Evolutionary conservation across 2,329 filamentous ascomycete genomes (phyloP).

Genomic region (Colletotrichum navitas): DNA sequence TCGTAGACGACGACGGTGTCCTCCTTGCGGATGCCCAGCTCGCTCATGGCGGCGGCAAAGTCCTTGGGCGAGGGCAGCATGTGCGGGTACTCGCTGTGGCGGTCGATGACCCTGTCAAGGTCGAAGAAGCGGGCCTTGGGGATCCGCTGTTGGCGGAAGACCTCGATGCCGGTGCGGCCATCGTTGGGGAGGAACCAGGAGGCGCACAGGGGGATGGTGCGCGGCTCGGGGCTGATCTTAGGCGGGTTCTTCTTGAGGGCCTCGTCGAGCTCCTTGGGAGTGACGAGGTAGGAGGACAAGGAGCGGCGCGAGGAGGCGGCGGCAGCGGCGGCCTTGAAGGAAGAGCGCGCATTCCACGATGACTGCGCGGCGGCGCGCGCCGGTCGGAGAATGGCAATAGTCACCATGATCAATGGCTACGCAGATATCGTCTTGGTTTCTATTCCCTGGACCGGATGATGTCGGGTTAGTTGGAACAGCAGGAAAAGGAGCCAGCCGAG

Average conservation of each 20-base stretch:
- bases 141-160: constrained; percentile 86
- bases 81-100: constrained; percentile 89
- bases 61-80: constrained; percentile 89
- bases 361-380: constrained; percentile 53
- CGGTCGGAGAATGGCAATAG: constrained; percentile 58
- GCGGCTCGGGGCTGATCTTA: constrained; percentile 83
- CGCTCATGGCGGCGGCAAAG: constrained; percentile 90
- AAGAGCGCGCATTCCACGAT: constrained; percentile 52
- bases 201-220: constrained; percentile 90
- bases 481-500: constrained; percentile 3
- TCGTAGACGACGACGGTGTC: constrained; percentile 97
- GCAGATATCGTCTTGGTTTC: not conserved
- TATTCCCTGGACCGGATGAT: not conserved
- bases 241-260: constrained; percentile 87
- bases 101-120: constrained; percentile 90
- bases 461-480: constrained; percentile 22
- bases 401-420: constrained; percentile 55
- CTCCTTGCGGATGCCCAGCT: constrained; percentile 86
- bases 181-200: constrained; percentile 98
- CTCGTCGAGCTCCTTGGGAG: constrained; percentile 83
- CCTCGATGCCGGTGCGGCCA: constrained; percentile 81
- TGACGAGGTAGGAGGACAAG: constrained; percentile 87
- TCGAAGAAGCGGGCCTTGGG: constrained; percentile 96
- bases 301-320: constrained; percentile 54
- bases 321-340: constrained; percentile 53